A percentile compares a stretch with the other conserved stretches of the same genome.
These are phyloP conservation scores for Solanum pennellii DNA, from an alignment of 257 asterid species.

Conservation along the genomic window DNA sequence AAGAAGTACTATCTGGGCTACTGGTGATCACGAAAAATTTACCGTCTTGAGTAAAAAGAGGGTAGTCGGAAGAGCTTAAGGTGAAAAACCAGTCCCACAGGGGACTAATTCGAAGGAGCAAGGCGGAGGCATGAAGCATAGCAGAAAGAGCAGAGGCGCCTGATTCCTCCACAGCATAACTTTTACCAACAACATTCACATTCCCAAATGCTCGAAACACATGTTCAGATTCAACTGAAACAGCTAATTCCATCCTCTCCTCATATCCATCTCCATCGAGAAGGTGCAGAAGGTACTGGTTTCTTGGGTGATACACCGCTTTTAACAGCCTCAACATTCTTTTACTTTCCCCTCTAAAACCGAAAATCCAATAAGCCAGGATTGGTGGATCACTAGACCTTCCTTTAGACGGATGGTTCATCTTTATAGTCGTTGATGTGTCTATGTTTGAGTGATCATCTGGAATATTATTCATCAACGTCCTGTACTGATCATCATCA, in stretches of 20 bases:
- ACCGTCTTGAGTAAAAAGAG: slow-evolving; percentile 51
- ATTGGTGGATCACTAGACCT: slow-evolving; percentile 26
- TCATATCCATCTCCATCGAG: slow-evolving; percentile 18
- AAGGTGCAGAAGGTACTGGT: slow-evolving; percentile 40
- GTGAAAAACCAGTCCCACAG: slow-evolving; percentile 56
- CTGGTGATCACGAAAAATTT: background rate
- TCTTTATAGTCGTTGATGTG: background rate
- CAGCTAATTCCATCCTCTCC: slow-evolving; percentile 19
- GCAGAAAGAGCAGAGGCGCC: slow-evolving; percentile 52
- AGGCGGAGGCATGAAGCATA: slow-evolving; percentile 43
- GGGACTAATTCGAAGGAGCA: slow-evolving; percentile 25
- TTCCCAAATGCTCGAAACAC: slow-evolving; percentile 37
- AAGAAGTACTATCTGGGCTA: background rate
- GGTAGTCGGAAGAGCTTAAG: slow-evolving; percentile 41
- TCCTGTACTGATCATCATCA: background rate
- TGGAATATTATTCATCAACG: background rate
- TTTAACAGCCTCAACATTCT: slow-evolving; percentile 37
- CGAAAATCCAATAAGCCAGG: slow-evolving; percentile 48
- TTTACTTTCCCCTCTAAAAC: slow-evolving; percentile 25
- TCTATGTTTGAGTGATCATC: background rate
- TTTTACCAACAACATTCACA: slow-evolving; percentile 34
- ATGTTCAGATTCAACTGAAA: slow-evolving; percentile 1
- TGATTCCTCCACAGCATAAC: slow-evolving; percentile 18
- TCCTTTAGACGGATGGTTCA: slow-evolving; percentile 13
- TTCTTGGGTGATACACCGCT: slow-evolving; percentile 48